Conservation (phyloP, 2,329 filamentous ascomycete species). For the Paecilomyces variotii region DNA sequence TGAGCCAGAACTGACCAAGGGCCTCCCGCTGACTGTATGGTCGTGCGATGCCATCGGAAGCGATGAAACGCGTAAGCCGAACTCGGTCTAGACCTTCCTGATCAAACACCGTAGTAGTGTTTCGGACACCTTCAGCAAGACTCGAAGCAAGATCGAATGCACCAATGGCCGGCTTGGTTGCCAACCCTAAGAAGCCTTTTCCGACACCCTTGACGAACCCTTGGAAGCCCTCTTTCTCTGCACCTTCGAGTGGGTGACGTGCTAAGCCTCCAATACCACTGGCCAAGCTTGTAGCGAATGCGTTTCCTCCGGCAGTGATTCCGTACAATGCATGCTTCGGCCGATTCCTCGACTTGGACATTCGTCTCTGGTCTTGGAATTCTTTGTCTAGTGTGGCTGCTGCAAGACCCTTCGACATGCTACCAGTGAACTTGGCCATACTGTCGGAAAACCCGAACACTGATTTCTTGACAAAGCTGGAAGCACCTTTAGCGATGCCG, state of each 20-base stretch:
- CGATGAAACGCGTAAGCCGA: slow-evolving; percentile 86
- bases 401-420: slow-evolving; percentile 90
- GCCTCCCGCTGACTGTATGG: slow-evolving; percentile 93
- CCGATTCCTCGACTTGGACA: slow-evolving; percentile 83
- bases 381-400: slow-evolving; percentile 96
- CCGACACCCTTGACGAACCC: slow-evolving; percentile 98
- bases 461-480: slow-evolving; percentile 96
- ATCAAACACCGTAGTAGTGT: slow-evolving; percentile 97
- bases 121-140: slow-evolving; percentile 92
- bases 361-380: slow-evolving; percentile 92
- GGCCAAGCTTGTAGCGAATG: slow-evolving; percentile 83
- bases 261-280: slow-evolving; percentile 91
- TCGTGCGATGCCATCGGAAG: slow-evolving; percentile 83
- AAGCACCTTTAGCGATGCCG: slow-evolving; percentile 92
- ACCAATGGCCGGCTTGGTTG: slow-evolving; percentile 93
- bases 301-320: slow-evolving; percentile 90
- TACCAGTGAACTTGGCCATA: slow-evolving; percentile 95
- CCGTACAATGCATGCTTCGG: slow-evolving; percentile 97
- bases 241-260: slow-evolving; percentile 87
- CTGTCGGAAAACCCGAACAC: slow-evolving; percentile 97
- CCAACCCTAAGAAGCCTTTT: slow-evolving; percentile 87
- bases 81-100: slow-evolving; percentile 89
- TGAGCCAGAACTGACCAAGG: slow-evolving; percentile 96
- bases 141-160: slow-evolving; percentile 93
- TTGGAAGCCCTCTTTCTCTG: slow-evolving; percentile 85